These are phyloP conservation scores for Pezicula rhizophila DNA, from an alignment of 2,329 filamentous ascomycete genomes.

Conservation along the genomic window DNA sequence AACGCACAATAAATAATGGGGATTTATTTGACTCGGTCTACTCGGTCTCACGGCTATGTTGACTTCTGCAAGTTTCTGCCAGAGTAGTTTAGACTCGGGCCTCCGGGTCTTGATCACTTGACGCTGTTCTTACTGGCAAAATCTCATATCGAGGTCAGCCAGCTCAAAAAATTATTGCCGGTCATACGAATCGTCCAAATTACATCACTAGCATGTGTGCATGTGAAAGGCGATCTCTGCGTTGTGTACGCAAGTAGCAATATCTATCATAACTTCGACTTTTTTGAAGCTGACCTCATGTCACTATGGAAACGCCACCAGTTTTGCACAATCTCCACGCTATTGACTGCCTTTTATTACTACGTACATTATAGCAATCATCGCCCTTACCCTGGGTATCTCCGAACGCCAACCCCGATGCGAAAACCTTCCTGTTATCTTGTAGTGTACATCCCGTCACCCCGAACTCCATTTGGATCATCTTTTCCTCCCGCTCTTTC, in stretches of 20 bases:
- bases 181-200: too few species aligned
- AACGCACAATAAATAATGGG: too few species aligned
- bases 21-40: too few species aligned
- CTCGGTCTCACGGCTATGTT: too few species aligned
- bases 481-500: constrained; percentile 25
- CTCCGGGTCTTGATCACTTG: too few species aligned
- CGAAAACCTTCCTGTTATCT: neutral
- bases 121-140: too few species aligned
- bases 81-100: too few species aligned
- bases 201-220: too few species aligned
- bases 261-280: neutral
- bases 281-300: neutral
- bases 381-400: neutral
- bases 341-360: neutral
- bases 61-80: too few species aligned
- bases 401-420: neutral
- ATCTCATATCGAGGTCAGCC: too few species aligned
- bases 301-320: neutral
- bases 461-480: constrained; percentile 1
- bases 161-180: too few species aligned
- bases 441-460: neutral
- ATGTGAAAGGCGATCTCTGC: too few species aligned
- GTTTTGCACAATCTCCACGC: neutral
- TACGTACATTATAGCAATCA: neutral
- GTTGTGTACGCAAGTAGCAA: neutral